Percentiles rank a stretch among this genome's conserved stretches.
phyloP scores from a whole-genome alignment of 331 rosid species.

The Spiraea crenata region DNA sequence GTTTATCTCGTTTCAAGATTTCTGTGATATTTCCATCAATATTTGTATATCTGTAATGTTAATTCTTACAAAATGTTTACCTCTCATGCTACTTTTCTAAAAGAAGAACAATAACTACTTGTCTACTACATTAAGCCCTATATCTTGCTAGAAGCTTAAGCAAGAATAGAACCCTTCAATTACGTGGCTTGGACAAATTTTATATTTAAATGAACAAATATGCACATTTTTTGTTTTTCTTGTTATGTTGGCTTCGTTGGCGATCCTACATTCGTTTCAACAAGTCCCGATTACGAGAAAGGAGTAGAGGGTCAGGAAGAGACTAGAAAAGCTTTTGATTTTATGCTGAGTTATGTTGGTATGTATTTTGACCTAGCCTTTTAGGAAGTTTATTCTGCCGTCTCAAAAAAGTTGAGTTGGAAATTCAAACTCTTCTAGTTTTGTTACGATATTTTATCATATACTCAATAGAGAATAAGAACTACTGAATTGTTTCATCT shows the following conservation, averaged over 20 bases:
- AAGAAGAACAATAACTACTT: neutral
- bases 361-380: slow-evolving; percentile 29
- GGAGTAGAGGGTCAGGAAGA: slow-evolving; percentile 98
- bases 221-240: slow-evolving; percentile 17
- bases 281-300: slow-evolving; percentile 75
- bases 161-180: no score
- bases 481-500: neutral
- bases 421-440: slow-evolving; percentile 2
- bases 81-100: neutral
- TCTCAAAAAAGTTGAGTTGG: neutral
- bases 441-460: neutral
- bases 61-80: neutral
- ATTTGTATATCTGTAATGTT: neutral
- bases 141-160: no score
- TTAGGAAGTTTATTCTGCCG: neutral
- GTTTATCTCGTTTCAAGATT: no score
- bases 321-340: slow-evolving; percentile 98
- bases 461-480: neutral
- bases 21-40: neutral
- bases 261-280: slow-evolving; percentile 91
- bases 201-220: no score
- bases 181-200: no score
- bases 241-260: slow-evolving; percentile 49
- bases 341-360: slow-evolving; percentile 94
- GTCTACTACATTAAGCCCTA: neutral